Base-by-base conservation (phyloP, 2,329 filamentous ascomycete genomes). In the Elsinoe ampelina region DNA sequence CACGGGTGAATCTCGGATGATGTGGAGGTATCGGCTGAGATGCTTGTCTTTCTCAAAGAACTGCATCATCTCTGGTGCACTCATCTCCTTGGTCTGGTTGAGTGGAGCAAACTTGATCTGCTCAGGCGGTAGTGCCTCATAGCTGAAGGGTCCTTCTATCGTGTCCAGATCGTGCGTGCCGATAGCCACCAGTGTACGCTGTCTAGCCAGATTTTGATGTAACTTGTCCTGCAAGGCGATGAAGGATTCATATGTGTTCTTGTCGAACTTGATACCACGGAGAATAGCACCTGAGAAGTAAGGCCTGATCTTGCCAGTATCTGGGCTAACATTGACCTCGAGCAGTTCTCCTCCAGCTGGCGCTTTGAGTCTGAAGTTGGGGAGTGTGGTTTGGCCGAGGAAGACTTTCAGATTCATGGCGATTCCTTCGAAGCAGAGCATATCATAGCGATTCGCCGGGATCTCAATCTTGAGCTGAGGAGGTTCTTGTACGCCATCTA, bases 391-490 rank as follows among this genome's bases (percentile, higher is more conserved):
- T 66, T 84, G 87, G 62, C 84, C 88, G 62, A 87, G 79, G 82
- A 98, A 97, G 72, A 97, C 88, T 72, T 95, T 95, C 64, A 97
- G 81, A 80, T 95, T 95, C 71, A 95, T 81, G 63, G 89, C 86
- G 70, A 97, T 95, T 60, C 92, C 92, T 76, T 97, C 93, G 75
- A 95, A 95, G 75, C 92, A 97, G 57, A 98, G 83, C 85, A 97
- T 90, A 68, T 97, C 83, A 70, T 84, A 91, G 75, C 89, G 84
- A 75, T 97, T 97, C 67, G 93, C 92, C 61, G 91, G 90, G 66
- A 97, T 95, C 73, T 97, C 92, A 69, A 98, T 97, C 80, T 96
- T 96, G 67, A 97, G 82, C 74, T 97, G 89, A 57, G 93, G 86
- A 54, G 89, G 83, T 74, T 95, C 89, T 73, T 95, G 87, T 64